Base-by-base conservation (phyloP, 2,329 filamentous ascomycete genomes). In the Aspergillus sp. region DNA sequence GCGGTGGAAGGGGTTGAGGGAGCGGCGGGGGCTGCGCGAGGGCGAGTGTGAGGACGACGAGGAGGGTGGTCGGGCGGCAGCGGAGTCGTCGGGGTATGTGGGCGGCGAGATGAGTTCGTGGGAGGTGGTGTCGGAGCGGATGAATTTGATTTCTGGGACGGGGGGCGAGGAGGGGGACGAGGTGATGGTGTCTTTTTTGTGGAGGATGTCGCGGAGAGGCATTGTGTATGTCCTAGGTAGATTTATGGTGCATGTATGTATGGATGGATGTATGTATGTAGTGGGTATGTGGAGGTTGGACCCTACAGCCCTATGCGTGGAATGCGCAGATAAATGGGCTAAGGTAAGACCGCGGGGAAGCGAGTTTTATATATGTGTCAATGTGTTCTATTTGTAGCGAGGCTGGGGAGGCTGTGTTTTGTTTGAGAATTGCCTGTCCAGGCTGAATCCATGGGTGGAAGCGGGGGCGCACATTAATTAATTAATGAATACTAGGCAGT, bases 31-130 rank as follows among this genome's bases (percentile, higher is more conserved):
- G 38, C 24, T 61, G 64, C 19, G 72, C 62, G 57, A 66, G 61
- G 56, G 67, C 62, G 57, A 26, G 69, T 53, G 20, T 60, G 51
- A 47, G 66, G 57, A 49, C 60, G 44, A 17, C 57, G 51, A 42
- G 54, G 40, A 47, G 40, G 45, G 52, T 56, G 42, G 49, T 16
- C 19, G 26, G 45, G n/a, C 52, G 49, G 2, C 24, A 8, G 24
- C 7, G 9, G 24, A 26, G 62, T 79, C 78, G 51, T 76, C 77
- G 13, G 73, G 73, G 60, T 79, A 79, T 48, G 69, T 68, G 6
- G 90, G 88, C 10, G 89, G 88, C 51, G 84, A 78, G 68, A 96
- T 89, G 59, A 87, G 76, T 70, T 96, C 90, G 67, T 91, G 82
- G 1, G 86, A 85, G 59, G 85, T 75, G 1, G 92, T 96, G 66